Evolutionary conservation across 306 rosid species (phyloP), one percentile per base, ranked within the genome.

Genomic region (Quercus engelmannii): DNA sequence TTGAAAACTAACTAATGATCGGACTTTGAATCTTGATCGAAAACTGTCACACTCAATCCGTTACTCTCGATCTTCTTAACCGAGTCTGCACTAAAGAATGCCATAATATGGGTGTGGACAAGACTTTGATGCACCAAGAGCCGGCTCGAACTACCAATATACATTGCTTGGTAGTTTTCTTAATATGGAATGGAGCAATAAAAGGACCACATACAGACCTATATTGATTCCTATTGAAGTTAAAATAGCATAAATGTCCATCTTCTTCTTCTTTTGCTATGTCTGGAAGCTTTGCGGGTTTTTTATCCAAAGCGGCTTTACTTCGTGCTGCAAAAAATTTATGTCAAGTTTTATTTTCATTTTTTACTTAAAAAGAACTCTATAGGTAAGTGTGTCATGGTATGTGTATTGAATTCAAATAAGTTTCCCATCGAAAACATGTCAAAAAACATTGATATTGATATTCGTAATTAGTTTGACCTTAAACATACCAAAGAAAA

Each of bases 161-260:
- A 82, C 58, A 87, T 92, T 85, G 87, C 91, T 85, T 1, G 99
- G 98, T 51, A 92, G 99, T 78, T 95, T 95, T 73, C 98, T 89
- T 85, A 92, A 81, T 69, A 95, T 58, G 18, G 99, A 92, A 83
- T 93, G 93, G 1, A 95, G 85, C 13, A 93, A 85, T 77, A 93
- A 76, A 74, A 95, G 93, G 59, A 85, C 83, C 76, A 72, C 83
- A 19, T 96, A 95, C 19, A 93, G 52, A 0, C 61, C 83, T 5
- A 86, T 83, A 80, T 93, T 95, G 9, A 95, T 87, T 70, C 98
- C 99, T 58, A 92, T 94, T 33, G 99, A 89, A 81, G 99, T 93
- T 87, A 91, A 83, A 80, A 95, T 96, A 76, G 98, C 99, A 65
- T 88, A 84, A 78, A 95, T 46, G 76, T 92, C 79, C 99, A 95